Base-by-base conservation (phyloP, 768 basidiomycete species). In the Thelephora ganbajun region DNA sequence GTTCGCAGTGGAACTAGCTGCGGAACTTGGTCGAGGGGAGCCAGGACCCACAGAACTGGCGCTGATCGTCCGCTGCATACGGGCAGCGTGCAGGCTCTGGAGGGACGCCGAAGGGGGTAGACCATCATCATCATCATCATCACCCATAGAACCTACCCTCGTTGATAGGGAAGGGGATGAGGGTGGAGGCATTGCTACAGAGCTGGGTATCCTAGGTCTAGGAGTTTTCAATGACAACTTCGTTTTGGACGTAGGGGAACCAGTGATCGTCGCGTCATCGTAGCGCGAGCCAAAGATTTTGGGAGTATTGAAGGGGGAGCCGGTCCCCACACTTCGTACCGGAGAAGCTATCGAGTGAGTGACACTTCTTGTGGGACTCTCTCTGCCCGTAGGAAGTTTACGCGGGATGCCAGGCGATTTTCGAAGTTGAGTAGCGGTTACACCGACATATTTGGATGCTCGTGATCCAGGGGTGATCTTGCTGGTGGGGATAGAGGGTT, bases 181-280 rank as follows among this genome's bases (percentile, higher is more conserved):
- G 14, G 85, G 85, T 2, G 85, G 86, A 2, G 84, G 86, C 86
- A 89, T 87, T 6, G 83, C 78, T 22, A 83, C 61, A n/a, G 73
- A 69, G 55, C 83, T 84, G 26, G 84, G 81, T 50, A 85, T 59
- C 45, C 84, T 71, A 12, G 75, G 71, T 26, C 82, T 73, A 39
- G 81, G 79, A 11, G 80, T 82, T 50, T 59, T 61, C 14, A 67
- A 48, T 12, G 67, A 63, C 16, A 61, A 48, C 45, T 67, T 63
- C 23, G 57, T 42, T 48, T 64, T 71, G 2, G 64, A 61, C 5
- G 26, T 30, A 13, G 65, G 64, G 7, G 62, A 68, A n/a, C 68
- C 60, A 11, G 72, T 68, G 3, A 72, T 63, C 34, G 63, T 61
- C 20, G 65, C 67, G 9, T 63, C 58, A 14, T 65, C 64, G 6